A percentile compares a stretch with the other conserved stretches of the same genome.
Evolutionary conservation across 495 filamentous ascomycete species (phyloP).

Genomic region (Astrothelium subdiscretum): DNA sequence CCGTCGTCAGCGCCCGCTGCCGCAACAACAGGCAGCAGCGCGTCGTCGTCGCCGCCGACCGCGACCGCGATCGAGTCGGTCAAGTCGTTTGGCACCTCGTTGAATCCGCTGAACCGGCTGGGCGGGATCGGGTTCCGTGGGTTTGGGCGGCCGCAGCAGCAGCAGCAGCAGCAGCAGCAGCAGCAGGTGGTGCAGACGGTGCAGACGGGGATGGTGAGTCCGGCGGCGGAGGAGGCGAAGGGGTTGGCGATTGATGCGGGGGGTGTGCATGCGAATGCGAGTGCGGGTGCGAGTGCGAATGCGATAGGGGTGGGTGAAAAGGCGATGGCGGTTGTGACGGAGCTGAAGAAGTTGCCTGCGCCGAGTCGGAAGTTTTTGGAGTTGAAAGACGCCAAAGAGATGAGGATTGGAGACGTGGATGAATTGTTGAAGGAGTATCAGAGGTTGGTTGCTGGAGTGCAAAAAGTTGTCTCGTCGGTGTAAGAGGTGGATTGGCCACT

Average conservation of each 20-base stretch:
- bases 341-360: constrained; percentile 47
- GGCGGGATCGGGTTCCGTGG: constrained; percentile 56
- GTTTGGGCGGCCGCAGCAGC: constrained; percentile 54
- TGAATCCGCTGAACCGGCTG: constrained; percentile 77
- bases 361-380: constrained; percentile 76
- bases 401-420: constrained; percentile 71
- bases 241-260: not conserved
- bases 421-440: constrained; percentile 81
- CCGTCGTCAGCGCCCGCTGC: constrained; percentile 4
- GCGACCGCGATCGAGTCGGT: constrained; percentile 65
- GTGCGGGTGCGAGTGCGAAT: constrained; percentile 1
- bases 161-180: constrained; percentile 13
- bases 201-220: constrained; percentile 8
- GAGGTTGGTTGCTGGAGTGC: constrained; percentile 43
- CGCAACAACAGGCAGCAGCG: not conserved
- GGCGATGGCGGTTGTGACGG: constrained; percentile 37
- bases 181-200: not conserved
- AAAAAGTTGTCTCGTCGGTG: not conserved
- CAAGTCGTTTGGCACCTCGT: constrained; percentile 66
- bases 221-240: constrained; percentile 10
- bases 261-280: not conserved
- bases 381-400: constrained; percentile 59
- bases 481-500: not conserved
- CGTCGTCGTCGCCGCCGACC: constrained; percentile 18
- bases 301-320: constrained; percentile 5